These are phyloP conservation scores for Schizochytrium sp. DNA, from an alignment of 108 stramenopile genomes.

Conservation along the genomic window DNA sequence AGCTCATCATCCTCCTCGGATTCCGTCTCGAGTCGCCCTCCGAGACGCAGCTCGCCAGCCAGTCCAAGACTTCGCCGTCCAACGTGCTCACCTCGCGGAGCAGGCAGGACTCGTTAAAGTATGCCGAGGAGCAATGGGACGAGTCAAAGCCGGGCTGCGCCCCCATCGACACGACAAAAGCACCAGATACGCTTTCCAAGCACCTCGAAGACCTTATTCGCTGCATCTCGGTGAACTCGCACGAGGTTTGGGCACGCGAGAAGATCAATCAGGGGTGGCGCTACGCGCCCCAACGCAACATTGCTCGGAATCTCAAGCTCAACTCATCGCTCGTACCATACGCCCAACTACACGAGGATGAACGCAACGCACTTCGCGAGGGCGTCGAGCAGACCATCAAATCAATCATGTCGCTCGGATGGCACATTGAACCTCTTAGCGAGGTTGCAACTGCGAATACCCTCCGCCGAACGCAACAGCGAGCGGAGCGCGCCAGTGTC, in stretches of 20 bases:
- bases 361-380: not conserved
- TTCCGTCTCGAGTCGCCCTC: not conserved
- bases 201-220: not conserved
- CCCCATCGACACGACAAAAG: not conserved
- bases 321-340: not conserved
- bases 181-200: not conserved
- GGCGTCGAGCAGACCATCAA: not conserved
- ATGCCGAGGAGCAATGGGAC: not conserved
- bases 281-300: not conserved
- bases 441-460: not conserved
- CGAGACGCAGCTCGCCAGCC: not conserved
- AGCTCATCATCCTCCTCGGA: not conserved
- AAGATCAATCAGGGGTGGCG: slow-evolving; percentile 15
- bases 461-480: not conserved
- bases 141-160: not conserved
- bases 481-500: not conserved
- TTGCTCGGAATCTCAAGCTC: not conserved
- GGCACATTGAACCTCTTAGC: not conserved
- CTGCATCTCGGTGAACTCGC: not conserved
- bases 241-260: slow-evolving; percentile 15
- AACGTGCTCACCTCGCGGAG: not conserved
- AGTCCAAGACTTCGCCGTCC: not conserved
- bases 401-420: not conserved
- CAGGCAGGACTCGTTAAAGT: not conserved
- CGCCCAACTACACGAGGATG: not conserved